Base-by-base conservation (phyloP, 179 eudicot species). In the Pouteria campechiana region DNA sequence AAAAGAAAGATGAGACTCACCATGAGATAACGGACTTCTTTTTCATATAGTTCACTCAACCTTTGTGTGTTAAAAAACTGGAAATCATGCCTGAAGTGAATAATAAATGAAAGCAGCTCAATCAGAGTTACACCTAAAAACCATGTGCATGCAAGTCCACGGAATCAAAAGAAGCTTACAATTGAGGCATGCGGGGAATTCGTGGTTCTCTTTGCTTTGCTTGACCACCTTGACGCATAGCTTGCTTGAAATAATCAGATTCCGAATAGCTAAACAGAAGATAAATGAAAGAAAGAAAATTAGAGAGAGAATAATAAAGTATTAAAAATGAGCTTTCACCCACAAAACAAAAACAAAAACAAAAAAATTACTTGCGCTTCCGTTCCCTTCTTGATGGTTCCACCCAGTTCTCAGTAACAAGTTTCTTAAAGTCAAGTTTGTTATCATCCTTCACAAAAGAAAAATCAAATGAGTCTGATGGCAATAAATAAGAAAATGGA, bases 161-260 rank as follows among this genome's bases (percentile, higher is more conserved):
- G 29, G 23, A 3, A 16, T 21, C 41, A 48, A 39, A 17, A 19
- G 34, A 24, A 21, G 4, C 94, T 73, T 64, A 92, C 99, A 87
- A 55, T 61, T 82, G 94, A 34, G 99, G 99, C 99, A 92, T 92
- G 45, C 99, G 94, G 46, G 96, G 99, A 33, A 92, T 83, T 37
- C 99, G 82, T 57, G 96, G 92, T 64, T 92, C 99, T 65, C 63
- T 92, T 0, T 85, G 80, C 64, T 62, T 79, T 27, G 92, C 66
- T 20, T 96, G 99, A 55, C 96, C 99, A 87, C 92, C 72, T 71
- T 86, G 99, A 37, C 99, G 96, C 94, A 90, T 68, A 29, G 99
- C 82, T 70, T 90, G 99, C 83, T 90, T 90, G 43, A 90, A 90
- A 60, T 90, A 90, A 52, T 90, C 99, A 16, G 94, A 72, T 63